Conservation (phyloP, 768 basidiomycete species). For the Saitozyma podzolica region DNA sequence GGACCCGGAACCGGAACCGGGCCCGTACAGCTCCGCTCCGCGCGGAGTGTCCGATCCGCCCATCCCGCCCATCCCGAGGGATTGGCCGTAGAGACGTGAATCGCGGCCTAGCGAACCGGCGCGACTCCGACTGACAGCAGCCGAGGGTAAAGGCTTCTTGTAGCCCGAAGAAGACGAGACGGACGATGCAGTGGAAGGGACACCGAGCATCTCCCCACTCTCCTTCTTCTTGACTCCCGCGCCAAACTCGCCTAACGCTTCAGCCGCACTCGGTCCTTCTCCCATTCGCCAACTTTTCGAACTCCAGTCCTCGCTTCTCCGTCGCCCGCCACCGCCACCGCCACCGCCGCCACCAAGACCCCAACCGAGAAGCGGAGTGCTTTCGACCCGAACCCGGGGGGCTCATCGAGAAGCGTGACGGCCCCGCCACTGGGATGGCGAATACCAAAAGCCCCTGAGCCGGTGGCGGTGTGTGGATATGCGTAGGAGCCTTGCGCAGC, state of each 20-base stretch:
- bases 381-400: slow-evolving; percentile 16
- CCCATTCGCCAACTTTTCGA: slow-evolving; percentile 38
- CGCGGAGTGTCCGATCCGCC: too few relatives aligned
- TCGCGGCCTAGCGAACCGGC: slow-evolving; percentile 41
- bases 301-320: slow-evolving; percentile 43
- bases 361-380: slow-evolving; percentile 13
- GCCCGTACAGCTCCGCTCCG: slow-evolving; percentile 17
- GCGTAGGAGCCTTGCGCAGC: neutral
- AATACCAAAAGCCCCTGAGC: too few relatives aligned
- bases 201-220: slow-evolving; percentile 29
- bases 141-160: too few relatives aligned
- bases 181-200: too few relatives aligned
- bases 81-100: slow-evolving; percentile 25
- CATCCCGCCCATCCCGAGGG: neutral
- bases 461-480: too few relatives aligned
- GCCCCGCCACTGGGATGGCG: too few relatives aligned
- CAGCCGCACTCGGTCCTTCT: slow-evolving; percentile 38
- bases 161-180: too few relatives aligned
- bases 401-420: neutral
- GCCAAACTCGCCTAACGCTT: slow-evolving; percentile 41
- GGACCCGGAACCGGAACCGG: slow-evolving; percentile 6
- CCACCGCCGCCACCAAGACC: neutral
- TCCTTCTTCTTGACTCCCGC: slow-evolving; percentile 35
- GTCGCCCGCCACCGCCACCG: slow-evolving; percentile 7
- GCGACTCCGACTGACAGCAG: slow-evolving; percentile 15